Percentiles rank a stretch among this genome's conserved stretches.
Conservation (phyloP, 2,329 filamentous ascomycete species). For the Ophiostoma sp. region DNA sequence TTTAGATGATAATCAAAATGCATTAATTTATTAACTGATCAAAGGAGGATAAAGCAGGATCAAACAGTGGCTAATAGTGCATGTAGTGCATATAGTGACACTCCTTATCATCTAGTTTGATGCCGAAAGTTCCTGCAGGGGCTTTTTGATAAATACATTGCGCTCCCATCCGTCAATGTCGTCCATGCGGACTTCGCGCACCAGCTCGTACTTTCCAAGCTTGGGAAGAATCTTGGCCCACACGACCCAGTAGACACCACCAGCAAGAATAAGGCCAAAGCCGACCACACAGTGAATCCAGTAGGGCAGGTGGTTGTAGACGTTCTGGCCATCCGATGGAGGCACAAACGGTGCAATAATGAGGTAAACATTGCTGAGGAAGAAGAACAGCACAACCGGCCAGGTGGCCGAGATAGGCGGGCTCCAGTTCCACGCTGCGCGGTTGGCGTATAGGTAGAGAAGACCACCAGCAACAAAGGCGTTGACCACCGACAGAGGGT, state of each 20-base stretch:
- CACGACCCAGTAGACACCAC: constrained; percentile 51
- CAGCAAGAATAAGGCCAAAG: constrained; percentile 48
- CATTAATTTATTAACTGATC: too few relatives aligned
- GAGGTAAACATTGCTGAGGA: constrained; percentile 56
- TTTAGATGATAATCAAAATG: background rate
- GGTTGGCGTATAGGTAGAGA: constrained; percentile 49
- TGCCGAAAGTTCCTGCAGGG: constrained; percentile 26
- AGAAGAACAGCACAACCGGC: constrained; percentile 53
- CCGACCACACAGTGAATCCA: constrained; percentile 55
- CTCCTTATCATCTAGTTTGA: background rate
- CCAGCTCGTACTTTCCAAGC: constrained; percentile 50
- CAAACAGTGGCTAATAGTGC: background rate
- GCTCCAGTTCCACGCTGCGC: constrained; percentile 45
- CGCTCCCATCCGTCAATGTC: constrained; percentile 59
- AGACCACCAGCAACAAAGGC: constrained; percentile 49
- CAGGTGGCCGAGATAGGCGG: constrained; percentile 51
- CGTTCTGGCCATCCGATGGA: constrained; percentile 45
- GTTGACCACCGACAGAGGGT: constrained; percentile 56
- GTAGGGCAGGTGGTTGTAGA: constrained; percentile 51
- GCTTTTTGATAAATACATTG: constrained; percentile 46
- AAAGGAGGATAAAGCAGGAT: too few relatives aligned
- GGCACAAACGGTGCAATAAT: constrained; percentile 55
- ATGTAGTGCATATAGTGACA: background rate
- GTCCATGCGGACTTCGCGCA: constrained; percentile 49
- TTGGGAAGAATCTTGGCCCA: constrained; percentile 50